These are phyloP conservation scores for Aspergillus novofumigatus DNA, from an alignment of 2,329 filamentous ascomycete species.

Conservation along the genomic window DNA sequence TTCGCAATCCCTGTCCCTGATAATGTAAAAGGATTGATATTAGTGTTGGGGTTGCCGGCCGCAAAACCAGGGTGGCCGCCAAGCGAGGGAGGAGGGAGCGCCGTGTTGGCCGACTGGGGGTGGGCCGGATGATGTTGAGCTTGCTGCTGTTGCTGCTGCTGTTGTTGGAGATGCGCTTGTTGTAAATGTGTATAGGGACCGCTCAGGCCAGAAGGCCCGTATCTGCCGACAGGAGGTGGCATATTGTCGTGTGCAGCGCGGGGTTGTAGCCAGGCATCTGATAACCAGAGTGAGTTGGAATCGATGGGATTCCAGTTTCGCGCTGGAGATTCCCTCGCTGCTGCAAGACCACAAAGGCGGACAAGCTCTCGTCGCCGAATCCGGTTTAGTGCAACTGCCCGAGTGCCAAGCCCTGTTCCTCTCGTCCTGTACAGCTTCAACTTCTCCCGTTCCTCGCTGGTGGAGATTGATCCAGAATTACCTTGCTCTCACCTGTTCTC, in stretches of 20 bases:
- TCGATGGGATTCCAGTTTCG: conserved; percentile 17
- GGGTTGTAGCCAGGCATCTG: conserved; percentile 15
- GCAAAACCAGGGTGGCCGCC: conserved; percentile 68
- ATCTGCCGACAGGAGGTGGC: conserved; percentile 57
- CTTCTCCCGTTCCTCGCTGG: conserved; percentile 9
- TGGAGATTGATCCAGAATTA: not conserved
- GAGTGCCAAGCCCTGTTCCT: conserved; percentile 23
- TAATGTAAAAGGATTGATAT: conserved; percentile 61
- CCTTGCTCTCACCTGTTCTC: conserved; percentile 9
- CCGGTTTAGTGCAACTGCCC: conserved; percentile 23
- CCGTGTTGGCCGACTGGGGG: conserved; percentile 44
- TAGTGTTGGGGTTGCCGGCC: conserved; percentile 57
- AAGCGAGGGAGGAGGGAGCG: conserved; percentile 55
- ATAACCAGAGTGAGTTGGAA: conserved; percentile 1
- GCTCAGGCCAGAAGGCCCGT: conserved; percentile 54
- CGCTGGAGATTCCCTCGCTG: conserved; percentile 7
- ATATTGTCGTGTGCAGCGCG: conserved; percentile 35
- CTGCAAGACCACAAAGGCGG: conserved; percentile 21
- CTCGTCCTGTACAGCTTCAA: conserved; percentile 18
- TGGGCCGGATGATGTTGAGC: conserved; percentile 42
- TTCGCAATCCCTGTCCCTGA: conserved; percentile 50
- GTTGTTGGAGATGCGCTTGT: conserved; percentile 42
- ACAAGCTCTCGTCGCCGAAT: conserved; percentile 22
- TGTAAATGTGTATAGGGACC: conserved; percentile 58
- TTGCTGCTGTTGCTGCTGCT: conserved; percentile 45